Percentiles rank a stretch among this genome's conserved stretches.
Evolutionary conservation across 495 filamentous ascomycete genomes (phyloP).

Genomic region (Aspergillus nidulans): DNA sequence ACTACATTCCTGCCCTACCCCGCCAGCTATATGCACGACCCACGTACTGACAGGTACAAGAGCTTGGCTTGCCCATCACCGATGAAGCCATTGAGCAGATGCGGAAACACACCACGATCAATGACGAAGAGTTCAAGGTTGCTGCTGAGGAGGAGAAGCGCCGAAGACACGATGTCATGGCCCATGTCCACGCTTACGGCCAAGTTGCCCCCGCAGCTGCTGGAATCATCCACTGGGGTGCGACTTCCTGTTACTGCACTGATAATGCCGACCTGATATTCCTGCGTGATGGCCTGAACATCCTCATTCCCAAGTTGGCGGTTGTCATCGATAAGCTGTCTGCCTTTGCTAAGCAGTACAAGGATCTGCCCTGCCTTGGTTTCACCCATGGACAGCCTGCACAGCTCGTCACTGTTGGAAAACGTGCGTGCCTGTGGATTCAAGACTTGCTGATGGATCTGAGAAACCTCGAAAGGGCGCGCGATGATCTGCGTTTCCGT

Average conservation of each 20-base stretch:
- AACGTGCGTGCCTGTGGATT: conserved; percentile 70
- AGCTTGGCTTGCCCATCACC: conserved; percentile 55
- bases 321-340: conserved; percentile 77
- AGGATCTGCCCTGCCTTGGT: conserved; percentile 58
- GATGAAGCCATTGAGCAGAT: conserved; percentile 72
- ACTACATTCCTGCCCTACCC: conserved; percentile 10
- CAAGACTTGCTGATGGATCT: conserved; percentile 89
- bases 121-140: conserved; percentile 74
- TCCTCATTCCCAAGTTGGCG: conserved; percentile 81
- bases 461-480: conserved; percentile 70
- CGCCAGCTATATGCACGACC: conserved; percentile 15
- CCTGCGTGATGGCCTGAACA: conserved; percentile 66
- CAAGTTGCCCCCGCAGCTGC: conserved; percentile 73
- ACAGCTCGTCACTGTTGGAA: conserved; percentile 80
- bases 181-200: conserved; percentile 71
- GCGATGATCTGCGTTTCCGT: conserved; percentile 73
- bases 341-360: conserved; percentile 72
- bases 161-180: conserved; percentile 67
- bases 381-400: conserved; percentile 86
- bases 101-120: conserved; percentile 63
- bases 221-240: conserved; percentile 82
- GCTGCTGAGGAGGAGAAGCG: conserved; percentile 77
- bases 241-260: conserved; percentile 62
- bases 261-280: conserved; percentile 92
- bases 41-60: conserved; percentile 27